A percentile compares a stretch with the other conserved stretches of the same genome.
Conservation (phyloP, 2,329 filamentous ascomycete genomes). For the Fusarium tupiense region DNA sequence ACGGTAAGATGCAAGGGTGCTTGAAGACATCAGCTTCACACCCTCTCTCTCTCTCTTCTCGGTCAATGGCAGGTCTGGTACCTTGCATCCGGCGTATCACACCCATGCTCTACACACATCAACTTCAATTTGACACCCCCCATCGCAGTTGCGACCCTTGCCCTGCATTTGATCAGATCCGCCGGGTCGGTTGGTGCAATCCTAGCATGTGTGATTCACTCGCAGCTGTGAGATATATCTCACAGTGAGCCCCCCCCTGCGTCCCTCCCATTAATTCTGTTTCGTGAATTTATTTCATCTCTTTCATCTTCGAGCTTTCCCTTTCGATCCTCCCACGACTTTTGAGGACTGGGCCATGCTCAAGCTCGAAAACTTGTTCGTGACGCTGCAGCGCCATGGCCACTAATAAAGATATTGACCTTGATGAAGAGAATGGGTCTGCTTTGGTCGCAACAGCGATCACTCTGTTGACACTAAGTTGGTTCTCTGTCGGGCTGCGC, state of each 20-base stretch:
- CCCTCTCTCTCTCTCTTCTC: slow-evolving; percentile 14
- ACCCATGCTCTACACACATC: slow-evolving; percentile 25
- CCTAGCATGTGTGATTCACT: slow-evolving; percentile 11
- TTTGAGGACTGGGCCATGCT: slow-evolving; percentile 33
- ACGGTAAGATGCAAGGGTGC: slow-evolving; percentile 22
- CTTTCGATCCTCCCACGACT: not conserved
- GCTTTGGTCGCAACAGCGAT: slow-evolving; percentile 50
- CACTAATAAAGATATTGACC: slow-evolving; percentile 44
- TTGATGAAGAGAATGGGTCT: slow-evolving; percentile 52
- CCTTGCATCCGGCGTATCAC: slow-evolving; percentile 38
- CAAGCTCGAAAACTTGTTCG: slow-evolving; percentile 16
- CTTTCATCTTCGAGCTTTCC: not conserved
- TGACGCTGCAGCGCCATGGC: slow-evolving; percentile 46
- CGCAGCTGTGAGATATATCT: slow-evolving; percentile 36
- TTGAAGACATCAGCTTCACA: slow-evolving; percentile 27
- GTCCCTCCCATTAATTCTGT: not conserved
- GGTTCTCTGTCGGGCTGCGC: slow-evolving; percentile 55
- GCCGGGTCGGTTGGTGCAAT: slow-evolving; percentile 8
- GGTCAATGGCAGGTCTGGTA: slow-evolving; percentile 27
- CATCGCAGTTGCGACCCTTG: slow-evolving; percentile 12
- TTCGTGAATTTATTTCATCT: not conserved
- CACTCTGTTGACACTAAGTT: slow-evolving; percentile 52
- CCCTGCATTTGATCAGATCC: slow-evolving; percentile 15
- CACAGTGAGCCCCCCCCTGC: slow-evolving; percentile 11
- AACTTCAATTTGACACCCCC: slow-evolving; percentile 19